Evolutionary conservation across 495 filamentous ascomycete species (phyloP).

Genomic region (Lasiosphaeria miniovina): DNA sequence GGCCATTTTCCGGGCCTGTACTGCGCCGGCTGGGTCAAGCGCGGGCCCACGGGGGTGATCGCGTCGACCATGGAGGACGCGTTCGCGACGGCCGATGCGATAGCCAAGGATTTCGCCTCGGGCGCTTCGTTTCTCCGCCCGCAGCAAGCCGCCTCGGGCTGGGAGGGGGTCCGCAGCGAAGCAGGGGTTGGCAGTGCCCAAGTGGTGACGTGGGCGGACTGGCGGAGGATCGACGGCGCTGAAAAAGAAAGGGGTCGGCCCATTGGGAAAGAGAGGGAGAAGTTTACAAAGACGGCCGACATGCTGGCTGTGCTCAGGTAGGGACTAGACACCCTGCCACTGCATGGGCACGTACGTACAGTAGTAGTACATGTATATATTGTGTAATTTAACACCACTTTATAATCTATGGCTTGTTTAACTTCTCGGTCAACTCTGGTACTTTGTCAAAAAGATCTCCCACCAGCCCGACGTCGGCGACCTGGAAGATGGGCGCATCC

Average conservation of each 20-base stretch:
- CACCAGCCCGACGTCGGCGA: constrained; percentile 92
- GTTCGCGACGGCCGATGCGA: constrained; percentile 80
- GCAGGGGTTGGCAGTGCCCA: constrained; percentile 26
- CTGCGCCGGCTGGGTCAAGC: constrained; percentile 94
- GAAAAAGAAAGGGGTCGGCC: constrained; percentile 65
- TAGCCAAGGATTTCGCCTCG: constrained; percentile 67
- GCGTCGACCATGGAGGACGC: constrained; percentile 95
- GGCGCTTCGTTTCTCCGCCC: constrained; percentile 45
- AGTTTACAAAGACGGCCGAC: constrained; percentile 70
- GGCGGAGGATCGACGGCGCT: constrained; percentile 76
- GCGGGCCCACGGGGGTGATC: constrained; percentile 92
- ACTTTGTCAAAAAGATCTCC: constrained; percentile 95
- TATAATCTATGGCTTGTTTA: constrained; percentile 59
- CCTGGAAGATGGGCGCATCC: constrained; percentile 97
- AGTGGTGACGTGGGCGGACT: constrained; percentile 76
- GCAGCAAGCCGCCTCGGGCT: constrained; percentile 53
- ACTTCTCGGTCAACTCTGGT: constrained; percentile 92
- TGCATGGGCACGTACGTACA: constrained; percentile 14
- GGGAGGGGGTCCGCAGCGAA: constrained; percentile 66
- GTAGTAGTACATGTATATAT: background rate
- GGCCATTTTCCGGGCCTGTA: constrained; percentile 72
- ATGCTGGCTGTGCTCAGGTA: constrained; percentile 70
- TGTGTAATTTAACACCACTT: too few relatives aligned
- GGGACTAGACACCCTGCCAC: background rate
- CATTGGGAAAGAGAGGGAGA: constrained; percentile 78